phyloP scores from a whole-genome alignment of 2,329 filamentous ascomycete species.

The Didymella sp. region DNA sequence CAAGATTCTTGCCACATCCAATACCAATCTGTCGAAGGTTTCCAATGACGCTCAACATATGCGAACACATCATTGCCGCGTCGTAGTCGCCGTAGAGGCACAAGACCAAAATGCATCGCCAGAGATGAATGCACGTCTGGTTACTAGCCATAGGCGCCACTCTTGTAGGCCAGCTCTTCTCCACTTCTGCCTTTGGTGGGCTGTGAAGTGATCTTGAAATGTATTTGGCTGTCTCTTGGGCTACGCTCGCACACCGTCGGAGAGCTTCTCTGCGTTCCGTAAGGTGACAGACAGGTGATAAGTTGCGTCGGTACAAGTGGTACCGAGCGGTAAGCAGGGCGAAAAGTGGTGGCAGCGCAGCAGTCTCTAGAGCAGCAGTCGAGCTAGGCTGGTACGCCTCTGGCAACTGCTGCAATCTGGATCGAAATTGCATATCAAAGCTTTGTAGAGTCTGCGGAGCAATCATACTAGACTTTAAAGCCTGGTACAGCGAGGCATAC shows the following conservation, averaged over 20 bases:
- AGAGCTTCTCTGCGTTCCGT: constrained; percentile 74
- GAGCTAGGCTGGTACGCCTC: constrained; percentile 73
- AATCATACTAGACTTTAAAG: constrained; percentile 69
- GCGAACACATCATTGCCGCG: constrained; percentile 74
- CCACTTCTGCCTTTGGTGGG: constrained; percentile 37
- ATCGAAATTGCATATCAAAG: constrained; percentile 81
- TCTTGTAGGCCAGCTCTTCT: constrained; percentile 59
- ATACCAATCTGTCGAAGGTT: constrained; percentile 74
- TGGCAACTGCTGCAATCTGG: constrained; percentile 78
- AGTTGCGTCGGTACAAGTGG: constrained; percentile 85
- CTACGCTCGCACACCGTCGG: constrained; percentile 75
- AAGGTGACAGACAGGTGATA: constrained; percentile 72
- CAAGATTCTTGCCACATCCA: constrained; percentile 80
- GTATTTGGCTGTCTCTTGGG: constrained; percentile 79
- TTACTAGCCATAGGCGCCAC: constrained; percentile 73
- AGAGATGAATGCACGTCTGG: constrained; percentile 81
- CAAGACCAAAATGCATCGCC: constrained; percentile 83
- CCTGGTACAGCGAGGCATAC: constrained; percentile 74
- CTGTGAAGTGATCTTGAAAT: constrained; percentile 70
- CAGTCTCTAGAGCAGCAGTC: constrained; percentile 72
- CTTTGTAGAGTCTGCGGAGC: constrained; percentile 71
- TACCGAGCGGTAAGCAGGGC: constrained; percentile 85
- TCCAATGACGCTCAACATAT: constrained; percentile 73
- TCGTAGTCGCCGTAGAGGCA: constrained; percentile 76
- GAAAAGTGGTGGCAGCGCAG: constrained; percentile 75